Evolutionary conservation across 139 green algal genomes (phyloP), one percentile per base, ranked within the genome.

Genomic region (Medakamo hakoo): DNA sequence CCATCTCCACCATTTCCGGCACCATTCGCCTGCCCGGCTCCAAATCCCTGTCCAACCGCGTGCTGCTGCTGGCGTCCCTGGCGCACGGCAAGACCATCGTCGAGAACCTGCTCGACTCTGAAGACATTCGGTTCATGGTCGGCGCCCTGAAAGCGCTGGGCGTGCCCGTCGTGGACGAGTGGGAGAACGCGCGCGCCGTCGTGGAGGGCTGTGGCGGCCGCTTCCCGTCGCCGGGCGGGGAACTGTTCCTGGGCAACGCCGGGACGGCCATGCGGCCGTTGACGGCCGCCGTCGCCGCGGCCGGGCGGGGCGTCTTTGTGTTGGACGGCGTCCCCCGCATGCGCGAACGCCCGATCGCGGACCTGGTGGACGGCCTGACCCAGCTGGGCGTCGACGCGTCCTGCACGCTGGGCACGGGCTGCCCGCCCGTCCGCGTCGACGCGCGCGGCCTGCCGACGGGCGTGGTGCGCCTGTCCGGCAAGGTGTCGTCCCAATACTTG

Each of bases 191-290:
- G 5, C 65, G 80, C 31, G 83, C 88, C 61, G 66, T 85, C 4
- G 83, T 95, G 29, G 59, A 79, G 27, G 88, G 92, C 55, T 97
- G 92, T 71, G 86, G 71, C 1, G 92, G 92, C 2, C 68, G 70
- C 28, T 98, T 98, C 68, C 67, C 83, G 1, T 60, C 63, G 4
- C 55, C 82, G 48, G 70, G 69, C n/a, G 62, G 59, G 30, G 80
- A 94, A 64, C 81, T 99, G 31, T 97, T 94, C 71, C 82, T 98
- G 24, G 93, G 93, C 65, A 99, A 99, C 66, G 93, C 93, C 21
- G 93, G 93, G 27, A 99, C 93, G 4, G 93, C 93, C 55, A 99
- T 99, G 93, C 76, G 93, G 71, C 93, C 93, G 9, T 77, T 99
- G 25, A 97, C 91, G 18, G 93, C 93, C 0, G 93, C 93, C 24